These are phyloP conservation scores for Schoenoplectus tabernaemontani DNA, from an alignment of 202 grass and related monocot species.

Conservation along the genomic window DNA sequence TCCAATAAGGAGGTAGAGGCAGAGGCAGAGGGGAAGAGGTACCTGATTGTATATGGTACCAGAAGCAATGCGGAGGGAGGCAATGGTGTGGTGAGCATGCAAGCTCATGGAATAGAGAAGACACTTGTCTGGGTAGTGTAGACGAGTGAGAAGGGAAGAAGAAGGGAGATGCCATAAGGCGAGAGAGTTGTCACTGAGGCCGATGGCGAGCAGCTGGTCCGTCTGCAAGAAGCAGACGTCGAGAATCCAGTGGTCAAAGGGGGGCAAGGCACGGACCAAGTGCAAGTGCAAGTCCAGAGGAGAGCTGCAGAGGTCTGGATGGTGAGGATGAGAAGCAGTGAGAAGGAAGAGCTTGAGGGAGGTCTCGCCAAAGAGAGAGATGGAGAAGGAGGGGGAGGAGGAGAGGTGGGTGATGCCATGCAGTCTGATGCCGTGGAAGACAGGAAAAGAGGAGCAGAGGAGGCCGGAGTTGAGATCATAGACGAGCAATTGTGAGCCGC, in stretches of 20 bases:
- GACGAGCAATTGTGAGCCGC: constrained; percentile 59
- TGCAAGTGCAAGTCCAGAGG: constrained; percentile 13
- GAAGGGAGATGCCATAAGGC: constrained; percentile 53
- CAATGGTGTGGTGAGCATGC: constrained; percentile 48
- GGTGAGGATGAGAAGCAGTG: not conserved
- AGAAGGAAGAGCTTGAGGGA: constrained; percentile 55
- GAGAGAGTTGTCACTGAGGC: constrained; percentile 83
- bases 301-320: too few relatives aligned
- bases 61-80: constrained; percentile 48
- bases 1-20: not conserved
- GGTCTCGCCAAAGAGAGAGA: constrained; percentile 57
- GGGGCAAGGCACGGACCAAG: constrained; percentile 40
- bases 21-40: not conserved
- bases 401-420: constrained; percentile 43
- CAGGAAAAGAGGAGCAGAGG: constrained; percentile 41
- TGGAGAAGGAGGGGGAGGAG: not conserved
- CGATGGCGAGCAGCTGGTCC: constrained; percentile 44
- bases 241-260: constrained; percentile 83
- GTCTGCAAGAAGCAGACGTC: constrained; percentile 49
- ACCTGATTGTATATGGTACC: constrained; percentile 88
- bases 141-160: constrained; percentile 23
- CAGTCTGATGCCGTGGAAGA: constrained; percentile 65
- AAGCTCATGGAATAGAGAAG: constrained; percentile 86
- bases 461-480: constrained; percentile 35
- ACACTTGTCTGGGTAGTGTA: constrained; percentile 60